Percentiles rank a stretch among this genome's conserved stretches.
These are phyloP conservation scores for Candida palmyrensis DNA, from an alignment of 805 yeast genomes.

Conservation along the genomic window DNA sequence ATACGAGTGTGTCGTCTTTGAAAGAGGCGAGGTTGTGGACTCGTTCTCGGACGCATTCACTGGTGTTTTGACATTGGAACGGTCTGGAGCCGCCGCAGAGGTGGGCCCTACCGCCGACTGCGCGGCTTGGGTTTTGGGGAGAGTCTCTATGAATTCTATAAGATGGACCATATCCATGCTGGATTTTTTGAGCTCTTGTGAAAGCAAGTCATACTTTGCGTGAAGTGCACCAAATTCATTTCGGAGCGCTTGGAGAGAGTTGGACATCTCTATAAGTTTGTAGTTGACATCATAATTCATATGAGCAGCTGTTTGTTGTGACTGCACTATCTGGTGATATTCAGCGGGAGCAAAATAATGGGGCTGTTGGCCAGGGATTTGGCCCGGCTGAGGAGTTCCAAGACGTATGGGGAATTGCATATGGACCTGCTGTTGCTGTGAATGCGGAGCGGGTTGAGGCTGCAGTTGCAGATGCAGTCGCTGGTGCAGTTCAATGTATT, in stretches of 20 bases:
- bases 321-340: background rate
- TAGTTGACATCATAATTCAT: constrained; percentile 16
- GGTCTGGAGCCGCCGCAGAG: constrained; percentile 12
- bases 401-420: background rate
- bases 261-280: constrained; percentile 30
- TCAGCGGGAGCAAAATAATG: constrained; percentile 2
- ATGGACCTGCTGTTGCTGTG: constrained; percentile 6
- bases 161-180: constrained; percentile 51
- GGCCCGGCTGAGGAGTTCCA: constrained; percentile 1
- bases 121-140: constrained; percentile 1
- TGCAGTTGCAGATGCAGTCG: constrained; percentile 12
- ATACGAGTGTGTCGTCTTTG: constrained; percentile 5
- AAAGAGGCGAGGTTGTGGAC: constrained; percentile 2
- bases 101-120: background rate
- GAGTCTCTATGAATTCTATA: constrained; percentile 29
- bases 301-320: constrained; percentile 5
- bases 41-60: background rate
- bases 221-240: constrained; percentile 40
- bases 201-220: constrained; percentile 42
- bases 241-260: constrained; percentile 30
- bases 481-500: constrained; percentile 5
- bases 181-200: constrained; percentile 43
- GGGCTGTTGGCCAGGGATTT: constrained; percentile 8
- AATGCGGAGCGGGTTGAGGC: constrained; percentile 1
- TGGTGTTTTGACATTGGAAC: constrained; percentile 24